Conservation (phyloP, 2,329 filamentous ascomycete species). For the Acrocalymma vagum region DNA sequence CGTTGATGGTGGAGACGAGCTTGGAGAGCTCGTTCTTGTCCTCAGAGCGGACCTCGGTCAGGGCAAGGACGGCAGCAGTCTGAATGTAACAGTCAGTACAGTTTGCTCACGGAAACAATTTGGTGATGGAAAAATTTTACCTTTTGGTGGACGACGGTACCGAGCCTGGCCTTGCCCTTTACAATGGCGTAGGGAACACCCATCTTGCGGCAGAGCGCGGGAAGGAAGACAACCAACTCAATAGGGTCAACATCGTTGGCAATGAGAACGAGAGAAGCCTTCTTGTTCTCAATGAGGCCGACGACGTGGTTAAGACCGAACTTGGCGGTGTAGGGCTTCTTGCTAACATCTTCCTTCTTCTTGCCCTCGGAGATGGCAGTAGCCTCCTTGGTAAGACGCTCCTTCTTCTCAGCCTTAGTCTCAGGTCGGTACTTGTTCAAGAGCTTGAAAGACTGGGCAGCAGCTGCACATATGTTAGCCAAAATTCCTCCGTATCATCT, state of each 20-base stretch:
- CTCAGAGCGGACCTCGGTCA: slow-evolving; percentile 97
- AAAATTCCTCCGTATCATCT: slow-evolving; percentile 79
- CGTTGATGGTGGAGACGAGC: slow-evolving; percentile 95
- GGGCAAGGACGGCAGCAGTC: slow-evolving; percentile 94
- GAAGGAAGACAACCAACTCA: slow-evolving; percentile 98
- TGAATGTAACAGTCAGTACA: slow-evolving; percentile 52
- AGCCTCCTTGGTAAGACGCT: slow-evolving; percentile 97
- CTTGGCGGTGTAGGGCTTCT: slow-evolving; percentile 99
- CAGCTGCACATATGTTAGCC: slow-evolving; percentile 58
- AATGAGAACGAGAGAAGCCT: slow-evolving; percentile 96
- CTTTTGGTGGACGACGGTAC: slow-evolving; percentile 99
- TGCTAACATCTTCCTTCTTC: slow-evolving; percentile 99
- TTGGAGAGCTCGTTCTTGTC: slow-evolving; percentile 99
- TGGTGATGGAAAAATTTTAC: slow-evolving; percentile 54
- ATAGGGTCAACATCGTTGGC: slow-evolving; percentile 99
- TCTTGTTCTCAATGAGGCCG: slow-evolving; percentile 80
- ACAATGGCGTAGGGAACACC: slow-evolving; percentile 96
- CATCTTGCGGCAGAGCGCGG: slow-evolving; percentile 99
- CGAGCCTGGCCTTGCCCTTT: slow-evolving; percentile 99
- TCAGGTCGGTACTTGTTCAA: slow-evolving; percentile 99
- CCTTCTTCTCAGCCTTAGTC: slow-evolving; percentile 99
- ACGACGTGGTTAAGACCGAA: slow-evolving; percentile 98
- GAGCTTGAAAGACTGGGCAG: slow-evolving; percentile 97
- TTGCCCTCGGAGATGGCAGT: slow-evolving; percentile 98
- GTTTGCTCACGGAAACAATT: no score